Evolutionary conservation across 1,284 basidiomycete genomes (phyloP).

Genomic region (Ustilago curta): DNA sequence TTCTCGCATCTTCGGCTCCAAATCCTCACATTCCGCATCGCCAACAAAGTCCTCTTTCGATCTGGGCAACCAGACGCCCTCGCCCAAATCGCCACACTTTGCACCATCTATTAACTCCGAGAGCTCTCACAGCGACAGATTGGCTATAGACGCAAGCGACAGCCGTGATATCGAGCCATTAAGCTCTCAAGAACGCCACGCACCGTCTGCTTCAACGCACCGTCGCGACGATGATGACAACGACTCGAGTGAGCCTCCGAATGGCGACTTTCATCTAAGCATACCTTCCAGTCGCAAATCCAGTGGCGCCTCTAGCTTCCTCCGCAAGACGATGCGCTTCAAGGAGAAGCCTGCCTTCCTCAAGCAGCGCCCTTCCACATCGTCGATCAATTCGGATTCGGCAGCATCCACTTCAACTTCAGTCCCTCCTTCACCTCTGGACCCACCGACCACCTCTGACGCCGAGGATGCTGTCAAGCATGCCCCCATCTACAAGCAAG

Average conservation of each 20-base stretch:
- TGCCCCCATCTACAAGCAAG: constrained; percentile 29
- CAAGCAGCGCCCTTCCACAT: constrained; percentile 27
- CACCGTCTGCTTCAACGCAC: constrained; percentile 11
- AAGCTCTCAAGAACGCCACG: constrained; percentile 9
- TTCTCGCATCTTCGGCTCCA: constrained; percentile 45
- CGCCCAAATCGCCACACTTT: constrained; percentile 29
- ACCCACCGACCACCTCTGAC: constrained; percentile 21
- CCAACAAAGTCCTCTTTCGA: constrained; percentile 20
- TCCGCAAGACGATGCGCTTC: constrained; percentile 49
- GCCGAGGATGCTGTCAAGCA: constrained; percentile 16
- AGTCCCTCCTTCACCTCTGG: constrained; percentile 31
- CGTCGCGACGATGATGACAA: constrained; percentile 19
- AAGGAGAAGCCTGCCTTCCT: constrained; percentile 41
- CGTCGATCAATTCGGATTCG: constrained; percentile 24
- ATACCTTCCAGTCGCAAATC: constrained; percentile 18
- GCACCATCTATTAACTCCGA: constrained; percentile 32
- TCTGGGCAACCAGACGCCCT: constrained; percentile 27
- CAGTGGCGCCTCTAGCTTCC: constrained; percentile 29
- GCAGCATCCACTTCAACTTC: constrained; percentile 26
- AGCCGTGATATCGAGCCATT: constrained; percentile 6
- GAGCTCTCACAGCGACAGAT: constrained; percentile 29
- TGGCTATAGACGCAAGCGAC: constrained; percentile 6
- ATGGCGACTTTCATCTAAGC: constrained; percentile 4
- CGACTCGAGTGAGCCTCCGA: constrained; percentile 9
- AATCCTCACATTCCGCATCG: constrained; percentile 19